Evolutionary conservation across 352 stramenopile species (phyloP).

Genomic region (Globisporangium acanthophoron): DNA sequence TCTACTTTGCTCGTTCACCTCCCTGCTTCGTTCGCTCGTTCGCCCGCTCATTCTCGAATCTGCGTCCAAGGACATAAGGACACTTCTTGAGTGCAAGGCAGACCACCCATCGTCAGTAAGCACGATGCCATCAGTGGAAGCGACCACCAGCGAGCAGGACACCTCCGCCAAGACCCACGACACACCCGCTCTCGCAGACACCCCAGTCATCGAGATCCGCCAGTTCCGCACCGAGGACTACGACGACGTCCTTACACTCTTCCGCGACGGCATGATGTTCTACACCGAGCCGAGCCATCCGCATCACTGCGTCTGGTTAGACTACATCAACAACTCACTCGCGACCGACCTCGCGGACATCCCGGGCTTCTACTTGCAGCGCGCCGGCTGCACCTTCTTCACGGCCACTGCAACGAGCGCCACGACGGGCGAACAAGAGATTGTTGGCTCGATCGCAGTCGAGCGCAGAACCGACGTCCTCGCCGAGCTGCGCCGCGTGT

Average conservation of each 20-base stretch:
- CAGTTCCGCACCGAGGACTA: constrained; percentile 8
- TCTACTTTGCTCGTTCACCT: too few relatives aligned
- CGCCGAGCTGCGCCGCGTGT: constrained; percentile 6
- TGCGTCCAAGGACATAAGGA: not conserved
- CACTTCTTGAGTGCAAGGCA: not conserved
- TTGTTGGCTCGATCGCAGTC: constrained; percentile 10
- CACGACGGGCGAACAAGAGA: not conserved
- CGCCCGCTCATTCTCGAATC: not conserved
- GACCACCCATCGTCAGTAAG: too few relatives aligned
- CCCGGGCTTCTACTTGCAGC: not conserved
- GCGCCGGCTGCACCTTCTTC: constrained; percentile 22
- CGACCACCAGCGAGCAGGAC: not conserved
- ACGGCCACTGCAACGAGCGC: constrained; percentile 12
- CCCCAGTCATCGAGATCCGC: constrained; percentile 10
- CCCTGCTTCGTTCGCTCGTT: too few relatives aligned
- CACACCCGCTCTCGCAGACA: not conserved
- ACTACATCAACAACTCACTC: constrained; percentile 8
- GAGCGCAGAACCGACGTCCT: constrained; percentile 1
- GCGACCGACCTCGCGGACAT: constrained; percentile 13
- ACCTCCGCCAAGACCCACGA: not conserved
- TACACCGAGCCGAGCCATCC: constrained; percentile 6
- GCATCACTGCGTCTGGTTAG: constrained; percentile 2
- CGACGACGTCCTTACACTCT: constrained; percentile 6
- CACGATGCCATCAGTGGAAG: not conserved
- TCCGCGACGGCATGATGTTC: constrained; percentile 14